These are phyloP conservation scores for Pichia gijzeniarum DNA, from an alignment of 805 yeast species.

Conservation along the genomic window DNA sequence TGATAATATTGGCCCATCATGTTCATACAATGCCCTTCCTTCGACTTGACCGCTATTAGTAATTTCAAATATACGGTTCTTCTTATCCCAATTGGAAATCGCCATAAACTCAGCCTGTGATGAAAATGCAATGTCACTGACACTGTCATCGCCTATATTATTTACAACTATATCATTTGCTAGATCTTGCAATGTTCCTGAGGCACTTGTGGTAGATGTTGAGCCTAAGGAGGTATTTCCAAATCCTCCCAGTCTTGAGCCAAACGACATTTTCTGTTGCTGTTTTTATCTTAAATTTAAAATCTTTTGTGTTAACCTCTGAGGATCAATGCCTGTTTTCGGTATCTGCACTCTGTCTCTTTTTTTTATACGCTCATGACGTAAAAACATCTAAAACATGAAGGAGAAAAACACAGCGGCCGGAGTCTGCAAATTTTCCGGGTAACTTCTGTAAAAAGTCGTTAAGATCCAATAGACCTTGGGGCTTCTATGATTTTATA, in stretches of 20 bases:
- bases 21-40: constrained; percentile 86
- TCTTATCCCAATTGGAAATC: constrained; percentile 91
- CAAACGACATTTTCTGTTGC: constrained; percentile 24
- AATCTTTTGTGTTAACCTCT: too few relatives aligned
- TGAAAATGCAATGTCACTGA: constrained; percentile 78
- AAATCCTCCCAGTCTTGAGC: constrained; percentile 26
- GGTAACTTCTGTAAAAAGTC: too few relatives aligned
- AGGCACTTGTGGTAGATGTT: constrained; percentile 27
- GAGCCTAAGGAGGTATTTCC: constrained; percentile 9
- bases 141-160: constrained; percentile 88
- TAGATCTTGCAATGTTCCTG: constrained; percentile 50
- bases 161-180: constrained; percentile 64
- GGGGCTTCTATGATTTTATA: too few relatives aligned
- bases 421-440: too few relatives aligned
- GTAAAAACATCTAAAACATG: too few relatives aligned
- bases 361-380: too few relatives aligned
- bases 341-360: too few relatives aligned
- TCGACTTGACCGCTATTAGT: constrained; percentile 68
- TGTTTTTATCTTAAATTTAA: not conserved
- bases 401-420: too few relatives aligned
- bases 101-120: constrained; percentile 78
- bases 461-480: too few relatives aligned
- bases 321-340: too few relatives aligned
- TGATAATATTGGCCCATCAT: constrained; percentile 78
- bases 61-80: constrained; percentile 88